Evolutionary conservation across 352 stramenopile genomes (phyloP), one percentile per base, ranked within the genome.

Genomic region (Pythium scleroteichum): DNA sequence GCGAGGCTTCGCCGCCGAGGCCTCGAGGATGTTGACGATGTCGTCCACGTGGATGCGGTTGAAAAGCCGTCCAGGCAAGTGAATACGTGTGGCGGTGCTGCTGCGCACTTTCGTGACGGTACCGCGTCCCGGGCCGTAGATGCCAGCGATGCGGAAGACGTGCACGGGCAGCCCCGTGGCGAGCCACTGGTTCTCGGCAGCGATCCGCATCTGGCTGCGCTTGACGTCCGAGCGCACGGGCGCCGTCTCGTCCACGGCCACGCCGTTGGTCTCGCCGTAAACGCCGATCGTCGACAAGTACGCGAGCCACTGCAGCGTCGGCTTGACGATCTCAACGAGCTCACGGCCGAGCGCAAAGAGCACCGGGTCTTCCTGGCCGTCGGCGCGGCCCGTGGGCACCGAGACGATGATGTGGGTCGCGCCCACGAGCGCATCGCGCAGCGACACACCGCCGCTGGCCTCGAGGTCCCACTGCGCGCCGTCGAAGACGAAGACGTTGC

Each of bases 201-300:
- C 65, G 49, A 95, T 91, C 22, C 92, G 79, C 59, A 89, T 74
- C 61, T 91, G 82, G 14, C 79, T 94, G 26, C 90, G 72, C 24
- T 60, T 65, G 14, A 92, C 78, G 0, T 59, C 59, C 6, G 89
- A 93, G n/a, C 72, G 55, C 22, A 94, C 76, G 1, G 85, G 78
- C n/a, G 84, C 79, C 4, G 66, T 76, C 69, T 98, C 92, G 16
- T 96, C 82, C 39, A 97, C 89, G 38, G 73, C 86, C 3, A 79
- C 67, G 29, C 90, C 92, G 45, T 93, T 55, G 14, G 83, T 94
- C 68, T 98, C 87, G 14, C 92, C 92, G 62, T 98, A 98, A n/a
- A 98, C 92, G n/a, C 87, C 86, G 53, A 96, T 97, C 23, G 90
- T 97, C 29, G 92, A 98, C 42, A 97, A 68, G 66, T 98, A 98